phyloP scores from a whole-genome alignment of 345 rosid genomes.

The Rhizophora apiculata region DNA sequence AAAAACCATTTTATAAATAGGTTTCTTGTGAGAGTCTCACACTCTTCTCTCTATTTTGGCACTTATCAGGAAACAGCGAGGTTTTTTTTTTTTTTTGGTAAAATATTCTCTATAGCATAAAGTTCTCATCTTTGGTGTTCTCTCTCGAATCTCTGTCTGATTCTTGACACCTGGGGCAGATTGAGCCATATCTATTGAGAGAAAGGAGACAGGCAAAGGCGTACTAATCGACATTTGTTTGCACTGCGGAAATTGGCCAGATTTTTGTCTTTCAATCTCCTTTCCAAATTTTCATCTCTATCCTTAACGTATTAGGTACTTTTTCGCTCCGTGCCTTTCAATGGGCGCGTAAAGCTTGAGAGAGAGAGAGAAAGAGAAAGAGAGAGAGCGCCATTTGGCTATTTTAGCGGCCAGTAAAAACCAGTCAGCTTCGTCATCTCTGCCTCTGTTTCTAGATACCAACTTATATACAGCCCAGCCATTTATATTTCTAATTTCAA shows the following conservation, averaged over 20 bases:
- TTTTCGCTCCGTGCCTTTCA: constrained; percentile 9
- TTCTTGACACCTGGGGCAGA: constrained; percentile 22
- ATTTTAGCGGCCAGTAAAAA: no score
- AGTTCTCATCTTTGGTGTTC: background rate
- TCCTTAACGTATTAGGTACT: constrained; percentile 3
- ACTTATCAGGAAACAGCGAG: background rate
- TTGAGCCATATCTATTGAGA: constrained; percentile 5
- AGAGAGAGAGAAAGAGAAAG: background rate
- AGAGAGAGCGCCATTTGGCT: constrained; percentile 2
- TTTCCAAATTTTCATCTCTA: constrained; percentile 30
- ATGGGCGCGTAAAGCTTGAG: constrained; percentile 12
- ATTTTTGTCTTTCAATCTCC: constrained; percentile 18
- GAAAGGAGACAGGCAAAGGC: constrained; percentile 22
- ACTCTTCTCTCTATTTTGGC: background rate
- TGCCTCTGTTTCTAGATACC: no score
- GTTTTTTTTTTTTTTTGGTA: background rate
- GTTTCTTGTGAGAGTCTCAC: background rate
- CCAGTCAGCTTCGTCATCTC: no score
- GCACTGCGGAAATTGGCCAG: constrained; percentile 11
- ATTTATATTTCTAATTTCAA: no score
- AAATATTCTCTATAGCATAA: background rate
- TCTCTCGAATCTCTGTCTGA: background rate
- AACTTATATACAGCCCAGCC: no score
- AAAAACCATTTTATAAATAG: background rate
- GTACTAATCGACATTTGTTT: constrained; percentile 7